Percentiles rank a stretch among this genome's conserved stretches.
Conservation (phyloP, 768 basidiomycete genomes). For the Daedalea quercina region DNA sequence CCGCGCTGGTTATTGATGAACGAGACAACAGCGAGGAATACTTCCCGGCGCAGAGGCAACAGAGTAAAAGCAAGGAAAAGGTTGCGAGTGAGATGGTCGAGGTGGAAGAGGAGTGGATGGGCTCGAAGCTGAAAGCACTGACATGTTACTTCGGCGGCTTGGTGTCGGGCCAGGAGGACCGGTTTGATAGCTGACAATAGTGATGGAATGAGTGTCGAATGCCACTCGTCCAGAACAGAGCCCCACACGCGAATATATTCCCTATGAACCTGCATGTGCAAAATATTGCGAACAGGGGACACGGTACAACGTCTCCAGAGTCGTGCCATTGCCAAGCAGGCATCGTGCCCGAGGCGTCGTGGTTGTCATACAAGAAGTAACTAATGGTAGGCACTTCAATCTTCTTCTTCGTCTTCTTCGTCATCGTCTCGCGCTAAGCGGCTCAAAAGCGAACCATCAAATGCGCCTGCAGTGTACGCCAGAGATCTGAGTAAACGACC, state of each 20-base stretch:
- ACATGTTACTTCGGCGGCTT: constrained; percentile 93
- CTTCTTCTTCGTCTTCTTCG: constrained; percentile 13
- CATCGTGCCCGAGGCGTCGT: too few species aligned
- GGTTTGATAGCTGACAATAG: constrained; percentile 29
- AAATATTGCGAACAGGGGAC: too few species aligned
- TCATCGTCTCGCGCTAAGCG: constrained; percentile 16
- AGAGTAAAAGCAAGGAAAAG: constrained; percentile 2
- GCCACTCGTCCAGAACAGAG: background rate
- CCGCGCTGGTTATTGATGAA: constrained; percentile 34
- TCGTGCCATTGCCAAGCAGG: too few species aligned
- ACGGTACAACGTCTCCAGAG: background rate
- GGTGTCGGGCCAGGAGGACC: constrained; percentile 54
- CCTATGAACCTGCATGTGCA: too few species aligned
- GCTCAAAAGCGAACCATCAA: constrained; percentile 19
- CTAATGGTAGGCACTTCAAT: too few species aligned
- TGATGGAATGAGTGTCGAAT: background rate
- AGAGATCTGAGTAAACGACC: background rate
- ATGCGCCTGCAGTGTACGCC: constrained; percentile 15
- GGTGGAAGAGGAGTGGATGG: constrained; percentile 97
- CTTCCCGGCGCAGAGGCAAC: background rate
- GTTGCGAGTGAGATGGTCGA: constrained; percentile 57
- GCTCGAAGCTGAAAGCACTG: constrained; percentile 84
- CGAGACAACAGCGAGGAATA: background rate
- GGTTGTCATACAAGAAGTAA: too few species aligned
- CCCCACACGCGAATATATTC: too few species aligned